phyloP scores from a whole-genome alignment of 2,329 filamentous ascomycete species.

The Alternaria angustiovoidea region DNA sequence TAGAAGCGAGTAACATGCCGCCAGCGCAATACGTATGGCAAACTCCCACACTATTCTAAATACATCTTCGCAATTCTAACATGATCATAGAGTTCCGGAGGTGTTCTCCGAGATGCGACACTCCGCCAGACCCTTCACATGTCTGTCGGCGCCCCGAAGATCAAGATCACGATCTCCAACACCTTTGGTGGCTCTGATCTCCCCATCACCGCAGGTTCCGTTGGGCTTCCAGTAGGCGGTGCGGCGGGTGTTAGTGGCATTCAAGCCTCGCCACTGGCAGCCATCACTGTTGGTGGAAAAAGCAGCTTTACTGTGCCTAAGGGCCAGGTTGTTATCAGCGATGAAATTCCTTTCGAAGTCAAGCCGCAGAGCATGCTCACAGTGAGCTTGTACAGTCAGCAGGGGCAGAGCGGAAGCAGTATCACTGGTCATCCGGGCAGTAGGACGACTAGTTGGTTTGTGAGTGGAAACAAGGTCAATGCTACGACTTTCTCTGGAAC shows the following conservation, averaged over 20 bases:
- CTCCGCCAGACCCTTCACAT: conserved; percentile 72
- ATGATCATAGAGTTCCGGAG: conserved; percentile 57
- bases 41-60: conserved; percentile 13
- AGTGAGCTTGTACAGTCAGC: conserved; percentile 65
- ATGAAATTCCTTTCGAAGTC: conserved; percentile 65
- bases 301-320: conserved; percentile 60
- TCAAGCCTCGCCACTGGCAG: conserved; percentile 65
- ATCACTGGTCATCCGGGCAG: conserved; percentile 73
- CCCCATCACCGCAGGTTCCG: conserved; percentile 65
- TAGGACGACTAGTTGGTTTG: conserved; percentile 66
- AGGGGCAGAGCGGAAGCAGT: conserved; percentile 63
- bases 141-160: conserved; percentile 63
- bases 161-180: conserved; percentile 71
- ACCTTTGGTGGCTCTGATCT: conserved; percentile 68
- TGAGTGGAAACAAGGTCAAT: conserved; percentile 21
- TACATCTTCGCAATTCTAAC: background rate
- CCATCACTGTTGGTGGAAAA: conserved; percentile 65
- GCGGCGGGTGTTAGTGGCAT: conserved; percentile 63
- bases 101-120: conserved; percentile 68
- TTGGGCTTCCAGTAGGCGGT: conserved; percentile 64
- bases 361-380: conserved; percentile 62
- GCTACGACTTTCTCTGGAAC: conserved; percentile 49
- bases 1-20: conserved; percentile 69
- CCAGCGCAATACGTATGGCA: conserved; percentile 60
- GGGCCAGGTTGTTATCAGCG: conserved; percentile 65